Evolutionary conservation across 441 rosid genomes (phyloP), one percentile per base, ranked within the genome.

Genomic region (Arabidopsis lyrata): DNA sequence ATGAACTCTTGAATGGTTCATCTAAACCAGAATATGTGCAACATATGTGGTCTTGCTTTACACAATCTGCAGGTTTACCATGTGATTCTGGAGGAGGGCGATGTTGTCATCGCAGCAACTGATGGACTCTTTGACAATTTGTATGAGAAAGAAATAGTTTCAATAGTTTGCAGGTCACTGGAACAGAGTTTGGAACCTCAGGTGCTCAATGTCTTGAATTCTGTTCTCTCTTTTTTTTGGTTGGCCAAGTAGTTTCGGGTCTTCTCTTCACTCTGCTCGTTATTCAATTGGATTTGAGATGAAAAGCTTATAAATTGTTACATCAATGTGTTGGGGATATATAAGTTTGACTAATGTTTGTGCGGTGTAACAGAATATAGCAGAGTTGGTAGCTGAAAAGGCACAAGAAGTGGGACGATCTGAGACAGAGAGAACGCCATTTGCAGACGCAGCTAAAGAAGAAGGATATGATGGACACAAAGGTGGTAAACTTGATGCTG

Each of bases 41-140:
- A 57, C 62, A 57, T 59, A 13, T 20, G 53, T 42, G 22, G 22
- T 35, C 15, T 38, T 70, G 52, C 38, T 56, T 69, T 35, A 44
- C 61, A 18, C 47, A 31, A 57, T 34, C n/a, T 70, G 45, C 86
- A 93, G 95, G 82, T 44, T 22, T 89, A 85, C 84, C 72, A 75
- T 70, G 70, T 83, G 57, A 80, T 76, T 60, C 32, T 93, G 77
- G 81, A 83, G 31, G 94, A 88, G 63, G 90, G 77, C n/a, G 97
- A 93, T 67, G 77, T 87, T 57, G 60, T 88, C 44, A 35, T 93
- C 63, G 73, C 77, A 18, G 97, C 89, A 35, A 88, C 87, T 10
- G 86, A 91, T 86, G 97, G 96, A 53, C 91, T 93, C 62, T 91
- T 88, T 70, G 84, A 93, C 80, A 93, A 91, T 70, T 78, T 93